phyloP scores from a whole-genome alignment of 345 rosid genomes.

The Arabidopsis suecica region DNA sequence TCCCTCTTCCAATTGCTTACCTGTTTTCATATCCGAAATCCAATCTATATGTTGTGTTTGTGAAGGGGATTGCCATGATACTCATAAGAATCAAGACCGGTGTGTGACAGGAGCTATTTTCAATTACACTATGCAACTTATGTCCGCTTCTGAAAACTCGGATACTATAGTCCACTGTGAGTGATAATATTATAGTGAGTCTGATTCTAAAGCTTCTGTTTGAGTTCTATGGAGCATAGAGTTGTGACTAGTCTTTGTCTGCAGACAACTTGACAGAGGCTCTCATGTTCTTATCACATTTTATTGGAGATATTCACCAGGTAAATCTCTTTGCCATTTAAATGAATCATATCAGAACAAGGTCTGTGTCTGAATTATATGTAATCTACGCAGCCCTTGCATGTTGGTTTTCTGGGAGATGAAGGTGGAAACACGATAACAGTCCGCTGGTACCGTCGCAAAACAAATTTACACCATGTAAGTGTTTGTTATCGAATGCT shows the following conservation, averaged over 20 bases:
- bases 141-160: conserved; percentile 51
- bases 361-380: conserved; percentile 24
- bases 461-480: conserved; percentile 94
- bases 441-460: conserved; percentile 86
- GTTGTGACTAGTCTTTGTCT: conserved; percentile 27
- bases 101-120: conserved; percentile 91
- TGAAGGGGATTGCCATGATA: conserved; percentile 91
- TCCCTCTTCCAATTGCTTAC: background rate
- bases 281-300: conserved; percentile 89
- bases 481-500: conserved; percentile 37
- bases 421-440: conserved; percentile 84
- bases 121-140: conserved; percentile 82
- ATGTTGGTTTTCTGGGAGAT: conserved; percentile 92
- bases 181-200: conserved; percentile 23
- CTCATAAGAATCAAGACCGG: conserved; percentile 57
- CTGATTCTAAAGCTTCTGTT: conserved; percentile 18
- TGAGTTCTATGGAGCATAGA: conserved; percentile 13
- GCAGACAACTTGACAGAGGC: conserved; percentile 94
- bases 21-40: background rate
- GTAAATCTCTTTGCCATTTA: conserved; percentile 45
- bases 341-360: background rate
- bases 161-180: conserved; percentile 55
- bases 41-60: conserved; percentile 28
- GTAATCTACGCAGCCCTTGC: conserved; percentile 70
- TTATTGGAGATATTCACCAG: conserved; percentile 93